Conservation (phyloP, 2,329 filamentous ascomycete genomes). For the Calycina marina region DNA sequence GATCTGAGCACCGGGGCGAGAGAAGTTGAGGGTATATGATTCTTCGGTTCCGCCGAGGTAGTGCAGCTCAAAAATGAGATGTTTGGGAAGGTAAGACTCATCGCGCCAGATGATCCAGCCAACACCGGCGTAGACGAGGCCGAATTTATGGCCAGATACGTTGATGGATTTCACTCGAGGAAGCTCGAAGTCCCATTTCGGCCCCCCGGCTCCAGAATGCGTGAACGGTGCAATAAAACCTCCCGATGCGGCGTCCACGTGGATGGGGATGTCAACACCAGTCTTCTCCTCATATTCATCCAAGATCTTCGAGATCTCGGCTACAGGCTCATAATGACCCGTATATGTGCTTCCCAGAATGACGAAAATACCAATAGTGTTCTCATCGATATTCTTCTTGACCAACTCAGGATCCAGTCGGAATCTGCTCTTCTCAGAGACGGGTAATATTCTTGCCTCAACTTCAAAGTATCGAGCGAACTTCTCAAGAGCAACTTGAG, state of each 20-base stretch:
- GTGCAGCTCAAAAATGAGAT: slow-evolving; percentile 53
- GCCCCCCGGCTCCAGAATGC: slow-evolving; percentile 35
- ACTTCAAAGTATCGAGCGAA: slow-evolving; percentile 64
- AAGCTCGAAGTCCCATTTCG: slow-evolving; percentile 49
- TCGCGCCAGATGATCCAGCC: slow-evolving; percentile 61
- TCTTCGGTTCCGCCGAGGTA: slow-evolving; percentile 61
- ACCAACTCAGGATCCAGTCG: slow-evolving; percentile 49
- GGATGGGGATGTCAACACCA: slow-evolving; percentile 51
- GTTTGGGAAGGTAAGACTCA: slow-evolving; percentile 46
- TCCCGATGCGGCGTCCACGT: slow-evolving; percentile 47
- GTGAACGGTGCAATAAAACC: slow-evolving; percentile 49
- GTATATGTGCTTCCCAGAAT: slow-evolving; percentile 62
- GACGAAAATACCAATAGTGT: slow-evolving; percentile 63
- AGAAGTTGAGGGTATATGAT: slow-evolving; percentile 60
- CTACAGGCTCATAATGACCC: slow-evolving; percentile 58
- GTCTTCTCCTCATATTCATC: slow-evolving; percentile 47
- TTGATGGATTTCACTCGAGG: slow-evolving; percentile 54
- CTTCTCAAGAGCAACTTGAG: slow-evolving; percentile 59
- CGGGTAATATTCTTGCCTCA: slow-evolving; percentile 48
- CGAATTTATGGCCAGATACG: slow-evolving; percentile 45
- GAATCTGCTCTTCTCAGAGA: slow-evolving; percentile 43
- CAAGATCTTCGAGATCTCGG: slow-evolving; percentile 50
- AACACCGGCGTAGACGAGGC: slow-evolving; percentile 50
- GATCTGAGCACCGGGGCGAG: slow-evolving; percentile 52
- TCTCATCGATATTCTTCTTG: slow-evolving; percentile 55